Base-by-base conservation (phyloP, 31 red algal species). In the Odonthalia washingtoniensis region DNA sequence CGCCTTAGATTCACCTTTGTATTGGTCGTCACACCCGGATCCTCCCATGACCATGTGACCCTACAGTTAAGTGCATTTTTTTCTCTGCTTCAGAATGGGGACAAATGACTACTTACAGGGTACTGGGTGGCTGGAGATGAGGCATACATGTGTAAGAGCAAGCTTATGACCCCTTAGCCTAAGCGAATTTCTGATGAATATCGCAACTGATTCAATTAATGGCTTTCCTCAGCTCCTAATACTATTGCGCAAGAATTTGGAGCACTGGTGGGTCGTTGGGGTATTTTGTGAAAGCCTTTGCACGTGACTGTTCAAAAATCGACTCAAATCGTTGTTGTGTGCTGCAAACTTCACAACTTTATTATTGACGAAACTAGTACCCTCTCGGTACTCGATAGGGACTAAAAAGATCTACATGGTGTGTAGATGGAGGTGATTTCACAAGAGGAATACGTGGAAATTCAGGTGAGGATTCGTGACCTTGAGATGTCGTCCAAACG, bases 121-220 rank as follows among this genome's bases (percentile, higher is more conserved):
- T 90, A 0, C 69, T 90, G 88, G 88, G 76, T 90, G 30, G 88
- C 70, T 44, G 88, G 44, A 4, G 88, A 90, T 57, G 88, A 82
- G 26, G 79, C 78, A 34, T 83, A 83, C 46, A 30, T 40, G 14
- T 90, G 88, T 49, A 44, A 35, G 28, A 68, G 83, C 45, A 76
- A 61, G 5, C 27, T 85, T 14, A 31, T 85, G 27, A 74, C 82
- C 3, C 65, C 35, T 17, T 85, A 43, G 0, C 39, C 65, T 4
- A 68, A 64, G 21, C 30, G 82, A n/a, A 43, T 26, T 17, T 0
- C 74, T 3, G 31, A 36, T 16, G 21, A 24, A 21, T 5, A 72
- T 9, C 64, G 40, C 34, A 17, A 87, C 37, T 78, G 21, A 0
- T 87, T 64, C 0, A 65, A 78, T 40, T 78, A 64, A 14, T 87